Conservation (phyloP, 805 yeast genomes). For the Komagataella phaffii region DNA sequence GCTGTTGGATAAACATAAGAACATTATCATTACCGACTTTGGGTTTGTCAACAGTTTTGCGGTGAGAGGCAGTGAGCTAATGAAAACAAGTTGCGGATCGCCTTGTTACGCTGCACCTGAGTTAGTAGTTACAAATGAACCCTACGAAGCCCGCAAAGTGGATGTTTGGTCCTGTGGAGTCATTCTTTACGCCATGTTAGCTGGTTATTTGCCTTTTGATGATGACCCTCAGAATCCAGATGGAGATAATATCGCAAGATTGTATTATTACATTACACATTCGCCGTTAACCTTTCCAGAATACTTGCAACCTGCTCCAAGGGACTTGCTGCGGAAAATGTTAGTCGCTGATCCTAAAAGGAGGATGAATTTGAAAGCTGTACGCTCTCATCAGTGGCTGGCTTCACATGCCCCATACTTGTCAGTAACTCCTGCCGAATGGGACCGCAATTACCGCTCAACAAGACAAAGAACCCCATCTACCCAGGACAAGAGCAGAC, state of each 20-base stretch:
- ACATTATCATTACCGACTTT: constrained; percentile 79
- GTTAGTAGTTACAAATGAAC: constrained; percentile 72
- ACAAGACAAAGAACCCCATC: constrained; percentile 13
- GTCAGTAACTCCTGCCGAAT: constrained; percentile 75
- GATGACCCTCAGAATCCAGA: constrained; percentile 96
- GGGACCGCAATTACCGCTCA: constrained; percentile 58
- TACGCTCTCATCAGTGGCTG: constrained; percentile 80
- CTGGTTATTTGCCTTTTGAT: constrained; percentile 95
- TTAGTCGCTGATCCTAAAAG: constrained; percentile 74
- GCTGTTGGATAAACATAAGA: constrained; percentile 72
- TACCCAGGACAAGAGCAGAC: constrained; percentile 10
- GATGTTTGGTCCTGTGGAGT: constrained; percentile 98
- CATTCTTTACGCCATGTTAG: constrained; percentile 88
- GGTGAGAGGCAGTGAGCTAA: constrained; percentile 47
- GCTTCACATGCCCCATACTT: constrained; percentile 73
- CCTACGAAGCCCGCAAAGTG: constrained; percentile 86
- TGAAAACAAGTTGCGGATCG: constrained; percentile 94
- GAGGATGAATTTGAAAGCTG: constrained; percentile 55
- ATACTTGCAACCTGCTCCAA: constrained; percentile 77
- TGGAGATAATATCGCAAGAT: constrained; percentile 82
- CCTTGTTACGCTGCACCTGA: constrained; percentile 99
- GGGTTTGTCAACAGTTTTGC: constrained; percentile 86
- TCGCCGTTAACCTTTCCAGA: constrained; percentile 94
- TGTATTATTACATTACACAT: constrained; percentile 83
- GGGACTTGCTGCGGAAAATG: constrained; percentile 79